Conservation (phyloP, 2,329 filamentous ascomycete species). For the Dothideomycetes sp. region DNA sequence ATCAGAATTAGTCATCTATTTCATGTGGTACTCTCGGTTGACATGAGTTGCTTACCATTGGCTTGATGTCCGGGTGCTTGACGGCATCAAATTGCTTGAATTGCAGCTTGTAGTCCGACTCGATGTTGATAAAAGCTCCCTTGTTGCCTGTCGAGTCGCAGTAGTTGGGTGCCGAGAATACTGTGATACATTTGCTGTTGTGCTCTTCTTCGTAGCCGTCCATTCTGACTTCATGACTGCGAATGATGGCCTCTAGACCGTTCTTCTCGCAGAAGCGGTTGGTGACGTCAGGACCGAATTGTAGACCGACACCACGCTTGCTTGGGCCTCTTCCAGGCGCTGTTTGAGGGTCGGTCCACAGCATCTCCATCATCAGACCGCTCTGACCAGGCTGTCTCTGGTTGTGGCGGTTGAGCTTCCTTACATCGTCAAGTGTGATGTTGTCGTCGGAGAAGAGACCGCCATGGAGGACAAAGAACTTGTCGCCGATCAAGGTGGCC, state of each 20-base stretch:
- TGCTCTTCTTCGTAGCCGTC: conserved; percentile 99
- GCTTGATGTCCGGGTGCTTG: conserved; percentile 87
- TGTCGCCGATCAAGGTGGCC: conserved; percentile 82
- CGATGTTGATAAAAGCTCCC: conserved; percentile 96
- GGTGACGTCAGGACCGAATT: conserved; percentile 94
- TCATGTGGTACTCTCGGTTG: conserved; percentile 10
- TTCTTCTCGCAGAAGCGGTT: conserved; percentile 96
- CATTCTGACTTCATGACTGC: conserved; percentile 97
- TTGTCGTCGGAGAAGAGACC: conserved; percentile 95
- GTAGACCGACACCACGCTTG: conserved; percentile 91
- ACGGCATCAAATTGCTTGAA: conserved; percentile 95
- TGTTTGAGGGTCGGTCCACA: conserved; percentile 95
- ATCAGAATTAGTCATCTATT: conserved; percentile 18
- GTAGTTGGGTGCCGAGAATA: conserved; percentile 96
- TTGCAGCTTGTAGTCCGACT: conserved; percentile 79
- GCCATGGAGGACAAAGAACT: conserved; percentile 87
- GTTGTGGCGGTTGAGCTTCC: conserved; percentile 81
- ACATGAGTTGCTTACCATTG: conserved; percentile 53
- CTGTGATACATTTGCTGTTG: conserved; percentile 89
- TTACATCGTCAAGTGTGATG: conserved; percentile 82
- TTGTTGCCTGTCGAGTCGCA: conserved; percentile 98
- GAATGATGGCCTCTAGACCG: conserved; percentile 85
- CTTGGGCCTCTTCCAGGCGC: conserved; percentile 80
- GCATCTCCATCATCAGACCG: conserved; percentile 99
- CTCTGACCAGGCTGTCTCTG: conserved; percentile 89